phyloP scores from a whole-genome alignment of 2,329 filamentous ascomycete genomes.

The Penicillium sclerotiorum region DNA sequence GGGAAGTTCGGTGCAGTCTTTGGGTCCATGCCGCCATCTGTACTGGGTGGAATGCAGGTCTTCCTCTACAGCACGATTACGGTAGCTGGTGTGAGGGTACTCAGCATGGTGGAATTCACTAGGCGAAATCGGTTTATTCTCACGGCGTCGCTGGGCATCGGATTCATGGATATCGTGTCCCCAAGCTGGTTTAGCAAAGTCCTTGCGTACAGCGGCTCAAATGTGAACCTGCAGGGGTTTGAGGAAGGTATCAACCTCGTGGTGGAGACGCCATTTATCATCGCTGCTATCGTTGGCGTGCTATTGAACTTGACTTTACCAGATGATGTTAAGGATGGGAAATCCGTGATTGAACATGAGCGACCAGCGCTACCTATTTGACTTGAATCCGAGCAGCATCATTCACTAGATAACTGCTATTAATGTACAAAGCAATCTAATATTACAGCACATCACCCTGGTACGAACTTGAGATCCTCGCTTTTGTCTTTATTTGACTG shows the following conservation, averaged over 20 bases:
- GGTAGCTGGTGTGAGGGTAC: conserved; percentile 76
- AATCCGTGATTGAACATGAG: neutral
- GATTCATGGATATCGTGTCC: conserved; percentile 70
- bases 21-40: conserved; percentile 70
- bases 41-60: conserved; percentile 73
- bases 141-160: conserved; percentile 72
- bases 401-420: neutral
- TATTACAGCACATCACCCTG: too few relatives aligned
- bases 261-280: conserved; percentile 34
- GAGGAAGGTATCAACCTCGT: conserved; percentile 32
- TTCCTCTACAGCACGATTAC: conserved; percentile 79
- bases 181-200: conserved; percentile 69
- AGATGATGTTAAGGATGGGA: conserved; percentile 6
- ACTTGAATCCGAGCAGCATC: too few relatives aligned
- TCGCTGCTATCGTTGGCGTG: conserved; percentile 33
- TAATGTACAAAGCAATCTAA: too few relatives aligned
- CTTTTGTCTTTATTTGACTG: too few relatives aligned
- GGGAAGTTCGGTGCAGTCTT: conserved; percentile 81
- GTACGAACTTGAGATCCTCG: too few relatives aligned
- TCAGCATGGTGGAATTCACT: conserved; percentile 72
- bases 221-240: conserved; percentile 70
- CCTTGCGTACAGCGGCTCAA: conserved; percentile 71
- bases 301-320: conserved; percentile 29
- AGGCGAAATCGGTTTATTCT: conserved; percentile 80
- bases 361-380: conserved; percentile 9